These are phyloP conservation scores for Globisporangium takayamanum DNA, from an alignment of 352 stramenopile genomes.

Conservation along the genomic window DNA sequence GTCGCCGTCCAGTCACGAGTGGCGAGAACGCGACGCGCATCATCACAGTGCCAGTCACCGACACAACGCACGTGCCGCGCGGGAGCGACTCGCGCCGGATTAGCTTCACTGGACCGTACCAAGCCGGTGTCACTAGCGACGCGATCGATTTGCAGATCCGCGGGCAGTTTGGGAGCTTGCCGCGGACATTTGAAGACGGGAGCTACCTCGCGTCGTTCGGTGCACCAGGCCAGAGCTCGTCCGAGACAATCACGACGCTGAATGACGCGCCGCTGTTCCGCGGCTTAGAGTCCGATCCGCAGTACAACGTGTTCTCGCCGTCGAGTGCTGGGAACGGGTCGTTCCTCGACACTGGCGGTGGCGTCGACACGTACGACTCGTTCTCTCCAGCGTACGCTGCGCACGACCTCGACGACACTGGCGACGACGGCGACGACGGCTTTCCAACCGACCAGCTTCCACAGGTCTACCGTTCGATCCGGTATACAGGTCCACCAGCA, in stretches of 20 bases:
- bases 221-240: constrained; percentile 10
- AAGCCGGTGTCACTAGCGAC: constrained; percentile 7
- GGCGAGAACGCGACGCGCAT: not conserved
- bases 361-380: too few relatives aligned
- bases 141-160: constrained; percentile 14
- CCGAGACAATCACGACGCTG: constrained; percentile 11
- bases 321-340: constrained; percentile 18
- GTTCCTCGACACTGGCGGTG: constrained; percentile 12
- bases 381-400: constrained; percentile 21
- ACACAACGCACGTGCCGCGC: constrained; percentile 3
- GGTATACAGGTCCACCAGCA: constrained; percentile 26
- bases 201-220: constrained; percentile 7
- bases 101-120: constrained; percentile 10
- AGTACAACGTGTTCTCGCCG: constrained; percentile 44
- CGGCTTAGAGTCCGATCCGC: constrained; percentile 1
- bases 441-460: constrained; percentile 70
- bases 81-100: constrained; percentile 6
- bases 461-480: constrained; percentile 70
- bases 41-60: not conserved
- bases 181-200: constrained; percentile 13
- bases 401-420: constrained; percentile 3
- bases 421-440: constrained; percentile 25
- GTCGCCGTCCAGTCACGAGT: constrained; percentile 7
- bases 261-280: constrained; percentile 7
- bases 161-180: constrained; percentile 6